Percentiles rank a stretch among this genome's conserved stretches.
Conservation (phyloP, 208 protist species). For the Leptomonas pyrrhocoris region DNA sequence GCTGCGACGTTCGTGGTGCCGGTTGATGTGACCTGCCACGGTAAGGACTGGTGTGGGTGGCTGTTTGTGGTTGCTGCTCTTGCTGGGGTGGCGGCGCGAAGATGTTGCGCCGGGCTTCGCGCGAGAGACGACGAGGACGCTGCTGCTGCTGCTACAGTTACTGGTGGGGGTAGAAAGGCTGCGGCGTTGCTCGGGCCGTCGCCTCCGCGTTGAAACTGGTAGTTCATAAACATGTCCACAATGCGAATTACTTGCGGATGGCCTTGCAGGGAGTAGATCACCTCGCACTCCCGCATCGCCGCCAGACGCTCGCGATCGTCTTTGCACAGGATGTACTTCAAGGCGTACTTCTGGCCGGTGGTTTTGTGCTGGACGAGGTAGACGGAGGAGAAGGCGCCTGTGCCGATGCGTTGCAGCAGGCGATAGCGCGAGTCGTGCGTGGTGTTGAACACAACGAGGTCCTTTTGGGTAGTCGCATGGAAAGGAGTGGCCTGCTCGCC, state of each 20-base stretch:
- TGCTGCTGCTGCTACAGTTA: background rate
- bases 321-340: slow-evolving; percentile 78
- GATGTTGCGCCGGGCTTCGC: background rate
- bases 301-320: slow-evolving; percentile 58
- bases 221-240: slow-evolving; percentile 85
- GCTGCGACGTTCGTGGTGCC: background rate
- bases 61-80: background rate
- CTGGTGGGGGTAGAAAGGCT: too few species aligned
- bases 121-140: background rate
- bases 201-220: slow-evolving; percentile 41
- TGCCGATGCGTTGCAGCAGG: slow-evolving; percentile 58
- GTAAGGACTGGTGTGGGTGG: background rate
- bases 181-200: background rate
- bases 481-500: slow-evolving; percentile 17
- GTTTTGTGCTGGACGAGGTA: slow-evolving; percentile 69
- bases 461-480: slow-evolving; percentile 38
- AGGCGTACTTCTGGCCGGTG: slow-evolving; percentile 51
- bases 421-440: slow-evolving; percentile 58
- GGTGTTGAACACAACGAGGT: slow-evolving; percentile 48
- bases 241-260: slow-evolving; percentile 79
- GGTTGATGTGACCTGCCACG: slow-evolving; percentile 11
- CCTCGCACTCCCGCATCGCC: slow-evolving; percentile 80
- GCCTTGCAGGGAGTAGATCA: slow-evolving; percentile 63
- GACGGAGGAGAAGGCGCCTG: slow-evolving; percentile 72
- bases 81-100: background rate